phyloP scores from a whole-genome alignment of 306 rosid species.

The Prunus mume region DNA sequence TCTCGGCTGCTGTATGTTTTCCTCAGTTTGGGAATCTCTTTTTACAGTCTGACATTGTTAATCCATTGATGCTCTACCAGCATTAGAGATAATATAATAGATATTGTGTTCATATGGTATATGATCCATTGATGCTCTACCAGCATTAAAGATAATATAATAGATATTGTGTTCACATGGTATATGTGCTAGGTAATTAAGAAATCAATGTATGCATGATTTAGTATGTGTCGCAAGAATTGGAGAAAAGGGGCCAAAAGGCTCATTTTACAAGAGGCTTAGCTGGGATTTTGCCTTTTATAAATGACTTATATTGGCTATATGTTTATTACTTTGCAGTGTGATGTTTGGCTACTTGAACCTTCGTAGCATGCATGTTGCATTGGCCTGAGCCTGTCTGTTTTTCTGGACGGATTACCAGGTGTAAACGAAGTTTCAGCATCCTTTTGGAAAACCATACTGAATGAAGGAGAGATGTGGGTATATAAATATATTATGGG shows the following conservation, averaged over 20 bases:
- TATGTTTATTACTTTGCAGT: conserved; percentile 36
- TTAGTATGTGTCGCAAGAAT: neutral
- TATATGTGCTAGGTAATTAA: neutral
- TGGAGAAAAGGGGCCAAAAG: neutral
- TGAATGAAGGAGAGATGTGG: conserved; percentile 25
- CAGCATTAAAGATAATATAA: neutral
- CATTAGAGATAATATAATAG: neutral
- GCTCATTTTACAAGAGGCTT: neutral
- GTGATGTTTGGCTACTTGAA: conserved; percentile 37
- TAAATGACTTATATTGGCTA: neutral
- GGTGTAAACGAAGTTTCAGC: conserved; percentile 35
- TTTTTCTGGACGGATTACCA: conserved; percentile 44
- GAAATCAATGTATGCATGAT: neutral
- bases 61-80: neutral
- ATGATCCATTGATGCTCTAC: neutral
- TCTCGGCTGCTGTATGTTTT: neutral
- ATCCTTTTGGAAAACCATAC: conserved; percentile 28
- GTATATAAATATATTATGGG: conserved; percentile 19
- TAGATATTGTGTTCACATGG: neutral
- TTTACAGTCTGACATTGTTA: neutral
- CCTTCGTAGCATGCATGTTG: conserved; percentile 50
- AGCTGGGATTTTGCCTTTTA: neutral
- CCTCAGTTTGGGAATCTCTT: too few relatives aligned
- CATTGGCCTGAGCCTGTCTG: conserved; percentile 47
- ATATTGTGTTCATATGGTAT: neutral